Evolutionary conservation across 139 green algal genomes (phyloP).

Genomic region (Micractinium sp.): DNA sequence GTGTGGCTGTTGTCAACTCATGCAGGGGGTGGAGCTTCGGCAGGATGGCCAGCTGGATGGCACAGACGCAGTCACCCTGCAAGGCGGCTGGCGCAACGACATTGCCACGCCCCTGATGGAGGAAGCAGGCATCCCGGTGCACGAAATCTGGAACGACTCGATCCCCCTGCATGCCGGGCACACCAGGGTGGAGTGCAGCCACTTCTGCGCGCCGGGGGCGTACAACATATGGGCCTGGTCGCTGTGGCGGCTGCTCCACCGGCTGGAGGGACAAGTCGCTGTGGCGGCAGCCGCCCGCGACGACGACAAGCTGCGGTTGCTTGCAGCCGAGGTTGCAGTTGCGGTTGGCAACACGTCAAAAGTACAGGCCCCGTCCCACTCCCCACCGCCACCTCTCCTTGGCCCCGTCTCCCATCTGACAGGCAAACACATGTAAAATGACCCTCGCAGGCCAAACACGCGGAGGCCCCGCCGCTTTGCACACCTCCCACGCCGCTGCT

Average conservation of each 20-base stretch:
- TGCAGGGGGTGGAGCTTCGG: conserved; percentile 8
- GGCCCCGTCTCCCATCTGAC: too few species aligned
- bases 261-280: neutral
- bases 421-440: too few species aligned
- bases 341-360: too few species aligned
- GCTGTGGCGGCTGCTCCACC: neutral
- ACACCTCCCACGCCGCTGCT: too few species aligned
- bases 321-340: too few species aligned
- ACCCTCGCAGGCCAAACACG: too few species aligned
- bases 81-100: neutral
- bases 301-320: too few species aligned
- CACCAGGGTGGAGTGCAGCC: neutral
- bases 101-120: neutral
- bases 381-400: too few species aligned
- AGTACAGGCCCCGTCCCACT: too few species aligned
- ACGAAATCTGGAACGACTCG: neutral
- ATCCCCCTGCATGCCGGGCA: neutral
- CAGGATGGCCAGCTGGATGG: neutral
- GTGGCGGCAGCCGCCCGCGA: too few species aligned
- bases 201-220: neutral
- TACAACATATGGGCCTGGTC: neutral
- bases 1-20: too few species aligned
- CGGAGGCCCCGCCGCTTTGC: too few species aligned
- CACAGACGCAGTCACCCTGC: neutral
- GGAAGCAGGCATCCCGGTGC: neutral